Conservation (phyloP, 1,139 yeast genomes). For the Yamadazyma songkhlaensis region DNA sequence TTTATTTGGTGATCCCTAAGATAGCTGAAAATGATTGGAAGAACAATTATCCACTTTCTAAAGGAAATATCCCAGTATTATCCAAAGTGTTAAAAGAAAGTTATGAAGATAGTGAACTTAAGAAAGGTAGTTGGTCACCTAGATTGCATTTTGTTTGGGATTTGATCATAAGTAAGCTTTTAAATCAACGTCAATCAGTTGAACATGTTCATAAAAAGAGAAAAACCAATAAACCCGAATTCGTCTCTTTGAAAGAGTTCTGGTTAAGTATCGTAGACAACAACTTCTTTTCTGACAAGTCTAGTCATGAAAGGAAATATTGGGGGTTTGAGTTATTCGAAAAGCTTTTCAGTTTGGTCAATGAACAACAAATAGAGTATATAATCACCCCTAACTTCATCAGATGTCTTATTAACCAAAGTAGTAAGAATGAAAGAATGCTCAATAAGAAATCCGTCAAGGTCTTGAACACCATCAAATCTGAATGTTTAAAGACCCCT, state of each 20-base stretch:
- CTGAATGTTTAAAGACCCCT: conserved; percentile 33
- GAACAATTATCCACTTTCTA: conserved; percentile 65
- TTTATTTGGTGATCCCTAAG: conserved; percentile 54
- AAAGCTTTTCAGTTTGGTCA: conserved; percentile 32
- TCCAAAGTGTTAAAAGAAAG: conserved; percentile 66
- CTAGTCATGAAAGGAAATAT: conserved; percentile 84
- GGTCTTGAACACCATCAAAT: conserved; percentile 44
- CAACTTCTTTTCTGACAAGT: conserved; percentile 66
- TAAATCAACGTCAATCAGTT: conserved; percentile 13
- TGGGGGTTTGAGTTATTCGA: conserved; percentile 80
- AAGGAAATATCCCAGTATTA: conserved; percentile 59
- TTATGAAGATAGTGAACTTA: conserved; percentile 33
- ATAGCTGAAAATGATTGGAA: conserved; percentile 56
- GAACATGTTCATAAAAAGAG: conserved; percentile 23
- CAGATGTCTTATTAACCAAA: conserved; percentile 76
- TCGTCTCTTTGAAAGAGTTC: conserved; percentile 59
- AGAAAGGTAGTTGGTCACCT: conserved; percentile 72
- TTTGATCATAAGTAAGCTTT: conserved; percentile 41
- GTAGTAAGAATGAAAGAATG: conserved; percentile 62
- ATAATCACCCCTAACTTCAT: conserved; percentile 70
- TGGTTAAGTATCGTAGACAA: conserved; percentile 84
- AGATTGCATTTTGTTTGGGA: conserved; percentile 84
- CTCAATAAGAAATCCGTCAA: conserved; percentile 65
- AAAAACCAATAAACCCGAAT: conserved; percentile 7
- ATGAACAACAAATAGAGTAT: conserved; percentile 27